Conservation (phyloP, 169 alveolate genomes). For the Pseudocohnilembus persalinus region DNA sequence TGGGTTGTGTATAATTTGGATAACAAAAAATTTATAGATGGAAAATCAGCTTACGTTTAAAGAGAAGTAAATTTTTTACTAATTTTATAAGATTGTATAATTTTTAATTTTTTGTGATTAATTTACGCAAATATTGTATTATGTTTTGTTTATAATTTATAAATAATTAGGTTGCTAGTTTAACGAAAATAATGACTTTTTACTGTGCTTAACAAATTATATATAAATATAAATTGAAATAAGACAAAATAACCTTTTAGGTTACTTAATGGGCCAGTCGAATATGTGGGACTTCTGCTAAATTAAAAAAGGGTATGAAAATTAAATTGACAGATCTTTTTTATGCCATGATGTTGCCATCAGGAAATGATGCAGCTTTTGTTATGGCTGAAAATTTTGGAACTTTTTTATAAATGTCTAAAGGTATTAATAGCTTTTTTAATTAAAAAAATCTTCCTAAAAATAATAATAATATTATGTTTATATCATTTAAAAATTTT, state of each 20-base stretch:
- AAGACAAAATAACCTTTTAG: too few species aligned
- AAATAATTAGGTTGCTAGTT: background rate
- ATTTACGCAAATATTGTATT: too few species aligned
- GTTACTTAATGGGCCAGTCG: background rate
- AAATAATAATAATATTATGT: too few species aligned
- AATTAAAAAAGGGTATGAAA: slow-evolving; percentile 42
- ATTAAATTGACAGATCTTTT: slow-evolving; percentile 45
- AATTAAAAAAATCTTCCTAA: background rate
- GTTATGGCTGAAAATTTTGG: background rate
- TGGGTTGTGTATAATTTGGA: background rate
- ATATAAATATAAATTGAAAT: too few species aligned
- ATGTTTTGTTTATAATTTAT: too few species aligned
- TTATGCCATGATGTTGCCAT: slow-evolving; percentile 70
- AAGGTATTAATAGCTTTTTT: background rate
- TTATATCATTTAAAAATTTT: too few species aligned
- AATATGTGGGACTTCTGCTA: slow-evolving; percentile 56
- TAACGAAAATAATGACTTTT: background rate
- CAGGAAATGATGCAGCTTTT: slow-evolving; percentile 71
- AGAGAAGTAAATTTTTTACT: background rate
- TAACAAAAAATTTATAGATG: background rate
- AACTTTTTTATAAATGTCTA: background rate
- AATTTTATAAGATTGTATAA: too few species aligned
- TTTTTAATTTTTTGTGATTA: too few species aligned
- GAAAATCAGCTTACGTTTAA: background rate
- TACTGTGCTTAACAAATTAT: background rate